Conservation (phyloP, 371 early-diverging fungal species). For the Synchytrium microbalum region DNA sequence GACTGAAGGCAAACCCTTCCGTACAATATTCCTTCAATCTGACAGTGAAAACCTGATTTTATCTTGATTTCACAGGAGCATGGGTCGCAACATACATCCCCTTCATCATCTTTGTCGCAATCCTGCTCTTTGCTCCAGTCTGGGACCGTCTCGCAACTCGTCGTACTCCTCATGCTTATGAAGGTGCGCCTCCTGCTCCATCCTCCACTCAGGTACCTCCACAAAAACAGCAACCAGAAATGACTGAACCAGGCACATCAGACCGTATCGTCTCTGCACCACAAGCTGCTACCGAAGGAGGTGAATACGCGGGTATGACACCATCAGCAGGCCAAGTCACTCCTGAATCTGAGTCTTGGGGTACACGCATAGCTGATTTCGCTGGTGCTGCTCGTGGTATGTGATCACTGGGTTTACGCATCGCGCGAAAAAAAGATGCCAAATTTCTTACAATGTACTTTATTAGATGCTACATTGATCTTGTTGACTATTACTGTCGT, state of each 20-base stretch:
- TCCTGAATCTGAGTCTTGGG: background rate
- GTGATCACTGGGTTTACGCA: too few relatives aligned
- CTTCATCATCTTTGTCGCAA: constrained; percentile 11
- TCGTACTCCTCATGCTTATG: too few relatives aligned
- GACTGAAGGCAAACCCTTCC: background rate
- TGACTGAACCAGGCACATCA: background rate
- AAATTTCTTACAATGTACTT: too few relatives aligned
- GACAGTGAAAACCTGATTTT: background rate
- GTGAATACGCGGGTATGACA: background rate
- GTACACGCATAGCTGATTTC: background rate
- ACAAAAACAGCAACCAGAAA: background rate
- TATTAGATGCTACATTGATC: background rate
- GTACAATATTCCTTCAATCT: constrained; percentile 6
- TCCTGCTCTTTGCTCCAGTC: constrained; percentile 7
- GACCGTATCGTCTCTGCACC: too few relatives aligned
- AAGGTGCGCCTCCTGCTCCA: background rate
- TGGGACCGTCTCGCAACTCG: background rate
- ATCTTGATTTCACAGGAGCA: constrained; percentile 6
- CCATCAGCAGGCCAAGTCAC: background rate
- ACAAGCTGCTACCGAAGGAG: background rate
- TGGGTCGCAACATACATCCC: constrained; percentile 15
- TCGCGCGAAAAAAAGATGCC: too few relatives aligned
- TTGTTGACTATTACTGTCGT: background rate
- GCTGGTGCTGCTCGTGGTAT: background rate
- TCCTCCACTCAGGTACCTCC: background rate